A percentile compares a stretch with the other conserved stretches of the same genome.
Conservation (phyloP, 2,329 filamentous ascomycete genomes). For the Tolypocladium ophioglossoides region DNA sequence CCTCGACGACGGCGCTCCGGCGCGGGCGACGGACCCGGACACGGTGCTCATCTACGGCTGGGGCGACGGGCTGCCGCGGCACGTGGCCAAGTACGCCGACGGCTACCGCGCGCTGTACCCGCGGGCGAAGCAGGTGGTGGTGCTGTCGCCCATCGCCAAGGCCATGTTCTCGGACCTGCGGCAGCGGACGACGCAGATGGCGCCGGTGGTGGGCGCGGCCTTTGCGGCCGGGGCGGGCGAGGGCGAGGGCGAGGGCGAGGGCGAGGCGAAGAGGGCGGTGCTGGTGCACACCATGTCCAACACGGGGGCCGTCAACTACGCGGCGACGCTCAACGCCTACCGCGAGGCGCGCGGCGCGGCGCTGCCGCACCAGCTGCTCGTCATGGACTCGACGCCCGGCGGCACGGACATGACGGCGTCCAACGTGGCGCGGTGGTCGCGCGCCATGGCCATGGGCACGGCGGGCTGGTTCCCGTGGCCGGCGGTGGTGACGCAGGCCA, state of each 20-base stretch:
- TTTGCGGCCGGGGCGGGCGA: slow-evolving; percentile 12
- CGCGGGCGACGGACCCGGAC: slow-evolving; percentile 23
- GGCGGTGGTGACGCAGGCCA: slow-evolving; percentile 31
- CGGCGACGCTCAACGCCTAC: slow-evolving; percentile 37
- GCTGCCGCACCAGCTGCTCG: slow-evolving; percentile 36
- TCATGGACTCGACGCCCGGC: slow-evolving; percentile 44
- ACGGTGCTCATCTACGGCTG: slow-evolving; percentile 45
- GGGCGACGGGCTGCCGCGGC: slow-evolving; percentile 44
- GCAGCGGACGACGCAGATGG: slow-evolving; percentile 32
- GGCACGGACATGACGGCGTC: slow-evolving; percentile 27
- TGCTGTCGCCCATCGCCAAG: slow-evolving; percentile 38
- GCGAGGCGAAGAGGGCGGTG: slow-evolving; percentile 24
- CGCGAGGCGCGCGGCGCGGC: slow-evolving; percentile 21
- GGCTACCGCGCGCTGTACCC: slow-evolving; percentile 42
- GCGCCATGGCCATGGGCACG: slow-evolving; percentile 40
- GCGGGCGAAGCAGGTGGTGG: slow-evolving; percentile 35
- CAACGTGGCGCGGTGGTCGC: slow-evolving; percentile 39
- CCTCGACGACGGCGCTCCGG: slow-evolving; percentile 15
- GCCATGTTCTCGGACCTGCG: slow-evolving; percentile 33
- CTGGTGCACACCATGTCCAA: slow-evolving; percentile 48
- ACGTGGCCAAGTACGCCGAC: slow-evolving; percentile 44
- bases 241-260: slow-evolving; percentile 5
- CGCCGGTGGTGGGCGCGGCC: slow-evolving; percentile 30
- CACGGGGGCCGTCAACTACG: slow-evolving; percentile 44
- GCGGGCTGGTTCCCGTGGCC: slow-evolving; percentile 38